Evolutionary conservation across 2,329 filamentous ascomycete species (phyloP).

Genomic region (Nemania abortiva): DNA sequence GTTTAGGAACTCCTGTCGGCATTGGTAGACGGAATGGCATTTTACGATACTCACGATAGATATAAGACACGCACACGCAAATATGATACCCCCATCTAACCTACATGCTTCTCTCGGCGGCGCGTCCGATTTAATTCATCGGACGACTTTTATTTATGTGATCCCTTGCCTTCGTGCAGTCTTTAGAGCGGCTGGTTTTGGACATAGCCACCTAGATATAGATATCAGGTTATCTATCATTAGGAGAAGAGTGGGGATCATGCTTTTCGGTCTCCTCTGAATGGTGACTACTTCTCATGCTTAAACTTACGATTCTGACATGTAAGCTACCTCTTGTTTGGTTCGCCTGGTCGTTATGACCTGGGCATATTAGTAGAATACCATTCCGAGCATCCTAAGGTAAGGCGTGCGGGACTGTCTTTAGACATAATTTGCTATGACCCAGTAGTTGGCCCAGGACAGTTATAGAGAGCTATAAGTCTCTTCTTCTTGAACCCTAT

Average conservation of each 20-base stretch:
- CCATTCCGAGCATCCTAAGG: neutral
- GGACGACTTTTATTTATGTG: neutral
- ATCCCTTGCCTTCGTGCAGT: neutral
- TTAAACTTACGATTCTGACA: neutral
- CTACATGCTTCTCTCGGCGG: slow-evolving; percentile 1
- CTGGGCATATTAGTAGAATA: neutral
- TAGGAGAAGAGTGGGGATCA: neutral
- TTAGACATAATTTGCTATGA: neutral
- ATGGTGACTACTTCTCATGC: neutral
- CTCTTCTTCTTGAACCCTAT: neutral
- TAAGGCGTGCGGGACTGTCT: neutral
- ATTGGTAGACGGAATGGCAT: slow-evolving; percentile 2
- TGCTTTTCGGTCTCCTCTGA: neutral
- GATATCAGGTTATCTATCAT: neutral
- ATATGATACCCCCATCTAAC: slow-evolving; percentile 26
- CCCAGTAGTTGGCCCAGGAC: neutral
- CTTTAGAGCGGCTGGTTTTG: neutral
- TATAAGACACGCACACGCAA: neutral
- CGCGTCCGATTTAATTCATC: neutral
- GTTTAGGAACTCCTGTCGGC: neutral
- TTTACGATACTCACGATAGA: slow-evolving; percentile 36
- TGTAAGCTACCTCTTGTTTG: neutral
- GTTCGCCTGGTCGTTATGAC: neutral
- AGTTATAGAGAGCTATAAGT: neutral
- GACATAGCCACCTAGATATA: neutral